These are phyloP conservation scores for Fomitopsis palustris DNA, from an alignment of 1,284 basidiomycete genomes.

Conservation along the genomic window DNA sequence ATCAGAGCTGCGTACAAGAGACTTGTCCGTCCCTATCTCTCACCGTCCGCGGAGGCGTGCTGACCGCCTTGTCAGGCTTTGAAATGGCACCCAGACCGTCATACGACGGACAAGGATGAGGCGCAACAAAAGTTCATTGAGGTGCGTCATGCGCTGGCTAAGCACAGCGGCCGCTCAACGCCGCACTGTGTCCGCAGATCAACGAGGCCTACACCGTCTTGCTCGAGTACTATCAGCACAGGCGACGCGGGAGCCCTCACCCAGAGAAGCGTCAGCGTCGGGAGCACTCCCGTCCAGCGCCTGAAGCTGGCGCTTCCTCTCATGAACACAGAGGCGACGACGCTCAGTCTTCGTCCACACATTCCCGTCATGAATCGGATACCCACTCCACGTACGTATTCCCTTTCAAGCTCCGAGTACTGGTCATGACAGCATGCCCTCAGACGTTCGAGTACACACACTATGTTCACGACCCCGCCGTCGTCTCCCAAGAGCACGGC, in stretches of 20 bases:
- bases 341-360: neutral
- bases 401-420: neutral
- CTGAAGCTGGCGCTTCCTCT: slow-evolving; percentile 16
- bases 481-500: neutral
- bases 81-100: slow-evolving; percentile 91
- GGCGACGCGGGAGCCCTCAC: slow-evolving; percentile 9
- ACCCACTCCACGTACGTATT: neutral
- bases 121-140: slow-evolving; percentile 77
- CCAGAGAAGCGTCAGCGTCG: slow-evolving; percentile 7
- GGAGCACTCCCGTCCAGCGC: slow-evolving; percentile 5
- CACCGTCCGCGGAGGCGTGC: neutral
- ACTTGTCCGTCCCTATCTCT: slow-evolving; percentile 42
- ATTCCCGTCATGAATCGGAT: neutral
- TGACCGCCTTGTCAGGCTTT: slow-evolving; percentile 52
- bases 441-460: neutral
- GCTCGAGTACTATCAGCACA: slow-evolving; percentile 15
- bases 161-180: neutral
- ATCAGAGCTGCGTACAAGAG: slow-evolving; percentile 87
- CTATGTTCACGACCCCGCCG: neutral
- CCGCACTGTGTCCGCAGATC: neutral
- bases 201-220: slow-evolving; percentile 6
- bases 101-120: slow-evolving; percentile 51
- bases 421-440: neutral
- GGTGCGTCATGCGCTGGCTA: slow-evolving; percentile 31
- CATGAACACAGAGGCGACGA: slow-evolving; percentile 6